Percentiles rank a stretch among this genome's conserved stretches.
These are phyloP conservation scores for Ceratobasidium sp. DNA, from an alignment of 1,284 basidiomycete species.

Conservation along the genomic window DNA sequence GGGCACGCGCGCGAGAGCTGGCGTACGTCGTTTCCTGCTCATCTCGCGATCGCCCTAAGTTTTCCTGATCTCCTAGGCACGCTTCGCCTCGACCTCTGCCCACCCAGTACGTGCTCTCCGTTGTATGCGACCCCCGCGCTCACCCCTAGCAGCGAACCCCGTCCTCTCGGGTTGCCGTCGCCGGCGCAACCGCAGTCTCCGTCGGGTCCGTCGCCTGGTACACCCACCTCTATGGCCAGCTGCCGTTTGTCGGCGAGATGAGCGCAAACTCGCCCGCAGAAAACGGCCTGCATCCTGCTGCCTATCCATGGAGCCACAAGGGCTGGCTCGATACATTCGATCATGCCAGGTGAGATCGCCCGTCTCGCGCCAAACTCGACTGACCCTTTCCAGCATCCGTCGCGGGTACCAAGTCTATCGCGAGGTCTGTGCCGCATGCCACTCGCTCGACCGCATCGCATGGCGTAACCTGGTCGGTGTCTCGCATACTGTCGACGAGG, in stretches of 20 bases:
- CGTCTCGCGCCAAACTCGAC: constrained; percentile 14
- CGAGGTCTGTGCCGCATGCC: constrained; percentile 98
- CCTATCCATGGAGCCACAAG: constrained; percentile 91
- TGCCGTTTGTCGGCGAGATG: constrained; percentile 86
- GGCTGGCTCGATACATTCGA: constrained; percentile 92
- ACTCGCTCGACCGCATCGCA: constrained; percentile 98
- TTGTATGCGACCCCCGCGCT: constrained; percentile 20
- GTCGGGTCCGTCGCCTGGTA: constrained; percentile 95
- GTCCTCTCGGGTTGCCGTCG: constrained; percentile 79
- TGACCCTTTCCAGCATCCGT: constrained; percentile 73
- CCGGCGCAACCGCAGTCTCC: constrained; percentile 78
- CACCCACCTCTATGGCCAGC: constrained; percentile 88
- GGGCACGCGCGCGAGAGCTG: constrained; percentile 9
- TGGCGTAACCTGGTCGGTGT: constrained; percentile 99
- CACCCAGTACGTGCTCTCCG: constrained; percentile 23
- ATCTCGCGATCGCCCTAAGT: constrained; percentile 20
- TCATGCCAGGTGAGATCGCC: constrained; percentile 78
- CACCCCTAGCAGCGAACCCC: constrained; percentile 52
- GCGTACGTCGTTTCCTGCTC: constrained; percentile 5
- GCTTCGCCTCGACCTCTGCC: constrained; percentile 40
- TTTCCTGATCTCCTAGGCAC: constrained; percentile 31
- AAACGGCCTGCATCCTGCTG: constrained; percentile 90
- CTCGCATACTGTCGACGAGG: constrained; percentile 94
- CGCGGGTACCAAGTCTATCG: constrained; percentile 99
- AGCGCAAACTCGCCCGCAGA: constrained; percentile 91